Conservation (phyloP, 2,329 filamentous ascomycete species). For the Talaromyces marneffei region DNA sequence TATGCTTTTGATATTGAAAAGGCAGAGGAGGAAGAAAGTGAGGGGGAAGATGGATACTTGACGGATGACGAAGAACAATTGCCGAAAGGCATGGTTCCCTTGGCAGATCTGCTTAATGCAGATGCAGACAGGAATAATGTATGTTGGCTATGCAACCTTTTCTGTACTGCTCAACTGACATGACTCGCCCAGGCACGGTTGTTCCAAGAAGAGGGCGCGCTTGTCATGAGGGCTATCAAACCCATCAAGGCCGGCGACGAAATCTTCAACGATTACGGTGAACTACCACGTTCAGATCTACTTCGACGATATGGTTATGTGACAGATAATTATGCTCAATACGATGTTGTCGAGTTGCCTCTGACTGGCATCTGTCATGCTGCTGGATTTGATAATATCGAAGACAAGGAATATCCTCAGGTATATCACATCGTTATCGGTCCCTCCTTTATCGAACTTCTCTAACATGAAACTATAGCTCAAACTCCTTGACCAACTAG, state of each 20-base stretch:
- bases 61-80: conserved; percentile 62
- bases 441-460: too few species aligned
- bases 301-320: conserved; percentile 82
- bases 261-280: conserved; percentile 84
- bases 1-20: conserved; percentile 80
- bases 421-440: too few species aligned
- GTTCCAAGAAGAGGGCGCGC: conserved; percentile 52
- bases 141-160: conserved; percentile 21
- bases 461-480: conserved; percentile 26
- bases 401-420: conserved; percentile 8
- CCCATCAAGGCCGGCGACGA: conserved; percentile 66
- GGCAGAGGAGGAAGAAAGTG: conserved; percentile 53
- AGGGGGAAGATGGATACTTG: conserved; percentile 45
- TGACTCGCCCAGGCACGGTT: conserved; percentile 46
- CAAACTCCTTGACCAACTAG: conserved; percentile 56
- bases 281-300: conserved; percentile 74
- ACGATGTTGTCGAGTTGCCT: conserved; percentile 77
- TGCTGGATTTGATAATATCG: conserved; percentile 26
- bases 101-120: conserved; percentile 85
- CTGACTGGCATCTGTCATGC: conserved; percentile 51
- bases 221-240: conserved; percentile 68
- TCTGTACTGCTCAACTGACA: conserved; percentile 9
- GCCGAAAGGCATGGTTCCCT: conserved; percentile 78
- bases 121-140: conserved; percentile 79
- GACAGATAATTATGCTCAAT: conserved; percentile 67